These are phyloP conservation scores for Cryptomeria japonica DNA, from an alignment of 75 land plant genomes.

Conservation along the genomic window DNA sequence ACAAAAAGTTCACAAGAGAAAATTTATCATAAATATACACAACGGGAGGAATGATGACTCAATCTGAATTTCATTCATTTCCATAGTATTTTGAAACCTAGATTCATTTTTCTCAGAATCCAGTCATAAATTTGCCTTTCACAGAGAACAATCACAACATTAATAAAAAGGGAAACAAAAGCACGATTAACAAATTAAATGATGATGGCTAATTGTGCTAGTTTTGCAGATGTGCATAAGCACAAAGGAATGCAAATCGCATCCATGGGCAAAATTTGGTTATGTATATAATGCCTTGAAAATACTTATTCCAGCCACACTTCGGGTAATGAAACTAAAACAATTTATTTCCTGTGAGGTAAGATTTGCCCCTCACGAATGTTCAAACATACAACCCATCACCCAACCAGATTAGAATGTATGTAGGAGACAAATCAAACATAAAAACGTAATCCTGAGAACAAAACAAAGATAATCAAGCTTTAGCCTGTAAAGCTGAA, in stretches of 20 bases:
- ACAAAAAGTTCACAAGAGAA: background rate
- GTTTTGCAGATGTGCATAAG: no score
- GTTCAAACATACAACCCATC: background rate
- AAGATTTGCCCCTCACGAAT: background rate
- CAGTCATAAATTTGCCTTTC: background rate
- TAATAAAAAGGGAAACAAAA: background rate
- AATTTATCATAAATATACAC: background rate
- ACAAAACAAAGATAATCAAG: background rate
- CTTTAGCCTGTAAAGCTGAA: constrained; percentile 71
- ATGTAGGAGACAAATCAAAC: background rate
- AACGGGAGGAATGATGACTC: background rate
- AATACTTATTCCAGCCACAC: background rate
- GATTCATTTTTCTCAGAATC: background rate
- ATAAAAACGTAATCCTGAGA: background rate
- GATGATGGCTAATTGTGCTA: background rate
- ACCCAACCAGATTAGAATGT: background rate
- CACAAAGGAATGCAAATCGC: background rate
- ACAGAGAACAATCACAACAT: background rate
- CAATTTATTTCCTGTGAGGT: background rate
- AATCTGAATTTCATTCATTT: background rate
- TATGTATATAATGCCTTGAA: background rate
- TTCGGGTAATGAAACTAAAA: background rate
- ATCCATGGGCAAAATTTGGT: background rate
- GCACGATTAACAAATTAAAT: background rate
- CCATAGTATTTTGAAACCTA: background rate